phyloP scores from a whole-genome alignment of 495 filamentous ascomycete genomes.

The Apodospora peruviana region DNA sequence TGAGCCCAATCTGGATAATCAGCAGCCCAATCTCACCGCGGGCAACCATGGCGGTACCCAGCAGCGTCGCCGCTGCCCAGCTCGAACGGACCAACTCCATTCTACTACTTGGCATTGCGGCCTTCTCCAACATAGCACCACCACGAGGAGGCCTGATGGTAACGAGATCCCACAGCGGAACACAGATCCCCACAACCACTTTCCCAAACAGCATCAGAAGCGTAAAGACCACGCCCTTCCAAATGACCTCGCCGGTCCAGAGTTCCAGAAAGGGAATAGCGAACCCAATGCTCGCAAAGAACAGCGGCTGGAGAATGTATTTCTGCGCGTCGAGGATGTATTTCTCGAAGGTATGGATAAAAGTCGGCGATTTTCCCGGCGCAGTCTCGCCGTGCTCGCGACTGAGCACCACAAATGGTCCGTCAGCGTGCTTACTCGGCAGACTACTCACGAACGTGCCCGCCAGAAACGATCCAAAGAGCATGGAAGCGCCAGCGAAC shows the following conservation, averaged over 20 bases:
- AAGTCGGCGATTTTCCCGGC: conserved; percentile 19
- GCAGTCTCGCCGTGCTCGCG: conserved; percentile 9
- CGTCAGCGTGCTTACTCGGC: conserved; percentile 1
- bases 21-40: conserved; percentile 77
- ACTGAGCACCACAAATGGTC: not conserved
- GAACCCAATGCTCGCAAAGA: conserved; percentile 80
- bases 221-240: conserved; percentile 68
- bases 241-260: conserved; percentile 58
- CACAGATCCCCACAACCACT: conserved; percentile 55
- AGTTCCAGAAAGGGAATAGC: conserved; percentile 69
- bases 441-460: conserved; percentile 47
- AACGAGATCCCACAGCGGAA: conserved; percentile 36
- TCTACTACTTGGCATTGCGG: no score
- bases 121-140: not conserved
- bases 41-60: conserved; percentile 57
- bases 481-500: conserved; percentile 57
- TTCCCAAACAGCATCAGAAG: conserved; percentile 67
- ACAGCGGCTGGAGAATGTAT: conserved; percentile 62
- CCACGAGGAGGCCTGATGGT: not conserved
- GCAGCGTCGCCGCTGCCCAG: conserved; percentile 19
- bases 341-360: conserved; percentile 43
- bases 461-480: conserved; percentile 68
- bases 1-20: conserved; percentile 60
- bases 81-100: conserved; percentile 19
- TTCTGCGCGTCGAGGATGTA: conserved; percentile 50